phyloP scores from a whole-genome alignment of 2,329 filamentous ascomycete genomes.

The Fusarium vanettenii region DNA sequence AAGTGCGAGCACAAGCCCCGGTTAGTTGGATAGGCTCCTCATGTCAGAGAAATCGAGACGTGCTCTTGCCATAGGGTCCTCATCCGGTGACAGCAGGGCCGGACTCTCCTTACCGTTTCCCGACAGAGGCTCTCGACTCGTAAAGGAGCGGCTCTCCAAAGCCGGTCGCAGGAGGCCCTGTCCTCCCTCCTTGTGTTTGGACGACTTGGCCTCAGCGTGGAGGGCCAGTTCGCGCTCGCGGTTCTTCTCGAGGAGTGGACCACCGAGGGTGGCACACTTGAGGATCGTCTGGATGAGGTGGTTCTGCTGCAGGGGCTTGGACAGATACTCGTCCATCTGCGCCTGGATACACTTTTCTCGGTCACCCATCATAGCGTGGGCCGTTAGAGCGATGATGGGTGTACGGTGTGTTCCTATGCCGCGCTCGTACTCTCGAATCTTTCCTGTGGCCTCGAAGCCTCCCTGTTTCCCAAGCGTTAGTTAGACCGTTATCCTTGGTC shows the following conservation, averaged over 20 bases:
- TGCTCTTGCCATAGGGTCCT: conserved; percentile 64
- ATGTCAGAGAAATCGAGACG: conserved; percentile 56
- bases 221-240: conserved; percentile 69
- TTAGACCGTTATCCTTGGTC: background rate
- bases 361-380: conserved; percentile 98
- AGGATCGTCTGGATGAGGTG: conserved; percentile 98
- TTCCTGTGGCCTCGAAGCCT: conserved; percentile 95
- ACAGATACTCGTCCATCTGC: conserved; percentile 99
- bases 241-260: conserved; percentile 83
- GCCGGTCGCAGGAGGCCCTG: conserved; percentile 54
- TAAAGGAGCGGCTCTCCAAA: conserved; percentile 72
- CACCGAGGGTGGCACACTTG: conserved; percentile 93
- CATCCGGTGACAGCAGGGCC: conserved; percentile 60
- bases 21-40: conserved; percentile 53
- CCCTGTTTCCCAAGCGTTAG: conserved; percentile 68
- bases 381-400: conserved; percentile 95
- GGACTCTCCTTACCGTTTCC: conserved; percentile 71
- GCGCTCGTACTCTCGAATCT: conserved; percentile 95
- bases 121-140: conserved; percentile 71
- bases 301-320: conserved; percentile 95
- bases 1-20: conserved; percentile 16
- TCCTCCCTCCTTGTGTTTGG: conserved; percentile 53
- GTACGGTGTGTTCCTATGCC: conserved; percentile 83
- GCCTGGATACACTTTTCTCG: conserved; percentile 98
- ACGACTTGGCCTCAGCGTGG: conserved; percentile 60